Evolutionary conservation across 2,329 filamentous ascomycete genomes (phyloP).

Genomic region (Alternaria solani): DNA sequence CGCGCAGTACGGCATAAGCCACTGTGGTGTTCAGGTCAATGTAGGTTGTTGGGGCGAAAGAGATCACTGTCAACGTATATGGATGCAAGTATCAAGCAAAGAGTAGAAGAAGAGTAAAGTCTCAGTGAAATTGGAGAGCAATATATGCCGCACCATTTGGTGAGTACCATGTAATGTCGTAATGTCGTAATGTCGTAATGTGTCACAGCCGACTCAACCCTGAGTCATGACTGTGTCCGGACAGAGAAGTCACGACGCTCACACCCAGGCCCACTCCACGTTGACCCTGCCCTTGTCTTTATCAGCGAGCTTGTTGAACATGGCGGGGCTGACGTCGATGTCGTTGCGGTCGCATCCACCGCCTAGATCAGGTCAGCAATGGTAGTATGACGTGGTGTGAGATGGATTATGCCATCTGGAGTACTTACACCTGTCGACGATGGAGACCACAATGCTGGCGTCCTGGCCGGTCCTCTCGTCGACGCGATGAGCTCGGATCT

Average conservation of each 20-base stretch:
- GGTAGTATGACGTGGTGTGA: neutral
- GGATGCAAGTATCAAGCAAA: neutral
- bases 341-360: slow-evolving; percentile 59
- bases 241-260: slow-evolving; percentile 16
- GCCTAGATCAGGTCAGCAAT: slow-evolving; percentile 43
- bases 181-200: neutral
- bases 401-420: neutral
- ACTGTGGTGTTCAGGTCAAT: neutral
- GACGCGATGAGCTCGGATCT: slow-evolving; percentile 67
- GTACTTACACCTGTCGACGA: slow-evolving; percentile 71
- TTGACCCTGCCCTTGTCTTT: slow-evolving; percentile 57
- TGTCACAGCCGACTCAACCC: slow-evolving; percentile 5
- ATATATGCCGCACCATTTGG: neutral
- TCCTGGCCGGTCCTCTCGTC: slow-evolving; percentile 54
- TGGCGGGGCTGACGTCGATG: slow-evolving; percentile 59
- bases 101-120: neutral
- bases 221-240: slow-evolving; percentile 3
- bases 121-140: neutral
- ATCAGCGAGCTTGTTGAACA: slow-evolving; percentile 59
- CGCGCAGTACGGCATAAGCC: neutral
- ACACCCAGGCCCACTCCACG: slow-evolving; percentile 62
- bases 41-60: neutral
- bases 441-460: slow-evolving; percentile 66
- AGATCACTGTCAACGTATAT: neutral
- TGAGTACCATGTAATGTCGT: neutral